Base-by-base conservation (phyloP, 1,139 yeast genomes). In the Magnusiomyces clavatus region DNA sequence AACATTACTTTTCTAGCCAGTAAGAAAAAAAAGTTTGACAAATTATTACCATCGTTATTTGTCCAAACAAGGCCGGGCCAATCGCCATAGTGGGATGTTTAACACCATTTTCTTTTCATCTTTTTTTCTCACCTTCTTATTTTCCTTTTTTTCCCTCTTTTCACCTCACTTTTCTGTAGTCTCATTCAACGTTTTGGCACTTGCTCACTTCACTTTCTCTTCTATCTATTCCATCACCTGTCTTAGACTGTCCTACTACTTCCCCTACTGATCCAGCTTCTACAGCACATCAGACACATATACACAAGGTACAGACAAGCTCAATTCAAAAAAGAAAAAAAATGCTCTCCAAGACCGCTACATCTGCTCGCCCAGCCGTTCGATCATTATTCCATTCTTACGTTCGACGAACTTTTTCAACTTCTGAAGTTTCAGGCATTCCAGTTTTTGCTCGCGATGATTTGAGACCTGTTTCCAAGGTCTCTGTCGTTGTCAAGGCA, bases 401-500 rank as follows among this genome's bases (percentile, higher is more conserved):
- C 52, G 55, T 60, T 48, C 64, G 64, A 45, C 61, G 65, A 48
- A 51, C 55, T 48, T 60, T 64, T 53, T 62, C 69, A 39, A 62
- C 68, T 34, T 56, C 61, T 48, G 68, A 66, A 51, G 66, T 63
- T 43, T 58, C 64, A 47, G 69, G 70, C 56, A 64, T 75, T 56
- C 71, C 73, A 62, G 69, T 78, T 55, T 64, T 75, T 43, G 72
- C 81, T 51, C 64, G 67, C 47, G 81, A 77, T 54, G 71, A 70
- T 52, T 66, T 72, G 46, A 72, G 78, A 48, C 75, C 77, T 56
- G 82, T 88, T 55, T 81, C 90, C 57, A 76, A 87, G 60, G 76
- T 95, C 62, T 75, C 92, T 48, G 86, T 92, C 57, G 86, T 86
- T 59, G 80, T 87, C 58, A 81, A 83, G 67, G 95, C 90, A 58